These are phyloP conservation scores for Neopestalotiopsis clavispora DNA, from an alignment of 2,329 filamentous ascomycete genomes.

Conservation along the genomic window DNA sequence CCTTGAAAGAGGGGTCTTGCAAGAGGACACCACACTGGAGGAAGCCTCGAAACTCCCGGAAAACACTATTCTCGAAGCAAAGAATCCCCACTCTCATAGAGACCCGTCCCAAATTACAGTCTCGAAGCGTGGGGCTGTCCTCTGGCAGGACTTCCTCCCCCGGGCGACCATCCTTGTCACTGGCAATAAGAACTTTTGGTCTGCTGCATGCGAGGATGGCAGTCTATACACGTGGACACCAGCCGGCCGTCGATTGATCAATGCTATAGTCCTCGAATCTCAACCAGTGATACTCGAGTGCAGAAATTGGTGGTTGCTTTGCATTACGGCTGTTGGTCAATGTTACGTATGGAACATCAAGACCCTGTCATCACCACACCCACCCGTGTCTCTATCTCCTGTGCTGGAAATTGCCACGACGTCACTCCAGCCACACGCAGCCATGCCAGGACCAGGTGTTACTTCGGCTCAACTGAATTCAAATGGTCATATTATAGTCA, in stretches of 20 bases:
- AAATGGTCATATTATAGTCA: conserved; percentile 84
- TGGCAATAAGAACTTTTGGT: conserved; percentile 90
- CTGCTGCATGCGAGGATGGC: conserved; percentile 91
- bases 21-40: conserved; percentile 57
- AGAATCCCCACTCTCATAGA: conserved; percentile 76
- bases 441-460: conserved; percentile 80
- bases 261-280: conserved; percentile 84
- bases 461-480: conserved; percentile 93
- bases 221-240: conserved; percentile 91
- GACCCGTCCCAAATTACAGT: conserved; percentile 87
- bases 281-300: conserved; percentile 95
- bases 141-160: conserved; percentile 96
- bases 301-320: conserved; percentile 86
- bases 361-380: conserved; percentile 81
- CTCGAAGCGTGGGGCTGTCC: conserved; percentile 75
- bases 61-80: conserved; percentile 84
- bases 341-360: conserved; percentile 94
- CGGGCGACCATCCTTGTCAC: conserved; percentile 87
- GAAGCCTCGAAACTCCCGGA: conserved; percentile 68
- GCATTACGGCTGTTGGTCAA: conserved; percentile 85
- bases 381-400: conserved; percentile 86
- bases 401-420: conserved; percentile 86
- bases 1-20: conserved; percentile 69
- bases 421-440: conserved; percentile 74
- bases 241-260: conserved; percentile 83